Percentiles rank a stretch among this genome's conserved stretches.
These are phyloP conservation scores for Wickerhamomyces sydowiorum DNA, from an alignment of 805 yeast genomes.

Conservation along the genomic window DNA sequence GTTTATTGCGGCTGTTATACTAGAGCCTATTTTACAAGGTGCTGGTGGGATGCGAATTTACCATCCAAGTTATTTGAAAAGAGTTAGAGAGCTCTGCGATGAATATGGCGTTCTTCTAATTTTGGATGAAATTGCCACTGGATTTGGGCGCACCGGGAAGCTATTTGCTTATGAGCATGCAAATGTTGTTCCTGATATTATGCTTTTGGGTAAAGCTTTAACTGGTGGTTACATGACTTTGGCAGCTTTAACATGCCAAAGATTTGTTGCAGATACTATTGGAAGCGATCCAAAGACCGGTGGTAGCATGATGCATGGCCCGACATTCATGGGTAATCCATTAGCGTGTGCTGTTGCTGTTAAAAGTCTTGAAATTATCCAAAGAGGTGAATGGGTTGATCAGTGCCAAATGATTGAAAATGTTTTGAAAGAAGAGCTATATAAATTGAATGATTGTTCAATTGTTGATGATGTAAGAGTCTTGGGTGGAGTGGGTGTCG, in stretches of 20 bases:
- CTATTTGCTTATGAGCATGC: slow-evolving; percentile 30
- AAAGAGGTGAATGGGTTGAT: slow-evolving; percentile 16
- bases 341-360: slow-evolving; percentile 22
- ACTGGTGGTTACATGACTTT: slow-evolving; percentile 23
- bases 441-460: background rate
- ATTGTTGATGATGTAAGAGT: slow-evolving; percentile 15
- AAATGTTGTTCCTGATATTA: slow-evolving; percentile 19
- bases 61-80: slow-evolving; percentile 25
- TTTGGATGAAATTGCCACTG: slow-evolving; percentile 33
- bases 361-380: slow-evolving; percentile 18
- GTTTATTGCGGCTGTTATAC: slow-evolving; percentile 27
- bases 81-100: slow-evolving; percentile 26
- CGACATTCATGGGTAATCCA: slow-evolving; percentile 25
- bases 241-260: slow-evolving; percentile 17
- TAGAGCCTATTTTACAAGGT: slow-evolving; percentile 32
- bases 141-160: slow-evolving; percentile 30
- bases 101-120: slow-evolving; percentile 26
- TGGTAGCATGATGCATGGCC: slow-evolving; percentile 24
- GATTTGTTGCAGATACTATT: slow-evolving; percentile 13
- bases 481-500: slow-evolving; percentile 21
- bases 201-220: slow-evolving; percentile 21
- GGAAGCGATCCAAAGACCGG: slow-evolving; percentile 13
- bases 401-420: slow-evolving; percentile 16
- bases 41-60: slow-evolving; percentile 32
- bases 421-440: slow-evolving; percentile 10